Evolutionary conservation across 169 alveolate species (phyloP).

Genomic region (Eimeria mitis): DNA sequence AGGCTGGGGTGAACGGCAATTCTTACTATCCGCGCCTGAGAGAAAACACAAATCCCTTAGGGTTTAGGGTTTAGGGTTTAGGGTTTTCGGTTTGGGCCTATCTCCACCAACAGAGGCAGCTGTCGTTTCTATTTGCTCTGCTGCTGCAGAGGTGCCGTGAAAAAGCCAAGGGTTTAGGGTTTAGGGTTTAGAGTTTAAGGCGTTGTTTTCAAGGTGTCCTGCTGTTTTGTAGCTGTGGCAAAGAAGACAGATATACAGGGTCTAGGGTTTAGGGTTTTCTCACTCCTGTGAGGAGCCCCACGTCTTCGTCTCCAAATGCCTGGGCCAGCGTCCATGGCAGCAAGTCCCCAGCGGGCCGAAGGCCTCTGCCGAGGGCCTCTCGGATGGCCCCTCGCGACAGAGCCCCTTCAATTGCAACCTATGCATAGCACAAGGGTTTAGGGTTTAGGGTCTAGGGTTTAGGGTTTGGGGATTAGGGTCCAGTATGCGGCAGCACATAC

Average conservation of each 20-base stretch:
- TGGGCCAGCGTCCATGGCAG: conserved; percentile 99
- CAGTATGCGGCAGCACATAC: not conserved
- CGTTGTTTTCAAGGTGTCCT: no score
- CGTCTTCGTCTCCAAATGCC: conserved; percentile 96
- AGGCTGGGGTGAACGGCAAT: conserved; percentile 99
- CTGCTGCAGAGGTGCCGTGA: not conserved
- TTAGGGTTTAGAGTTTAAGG: no score
- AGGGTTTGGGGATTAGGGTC: no score
- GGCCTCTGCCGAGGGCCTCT: conserved; percentile 85
- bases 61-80: not conserved
- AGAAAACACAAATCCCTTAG: not conserved
- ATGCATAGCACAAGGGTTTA: not conserved
- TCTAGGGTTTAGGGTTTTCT: conserved; percentile 24
- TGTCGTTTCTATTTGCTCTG: not conserved
- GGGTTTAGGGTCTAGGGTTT: not conserved
- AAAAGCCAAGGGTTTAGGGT: not conserved
- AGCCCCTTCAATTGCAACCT: conserved; percentile 84
- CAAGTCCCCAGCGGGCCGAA: conserved; percentile 97
- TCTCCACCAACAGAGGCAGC: no score
- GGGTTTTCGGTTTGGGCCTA: no score
- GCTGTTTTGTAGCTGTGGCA: no score
- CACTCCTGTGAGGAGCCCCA: conserved; percentile 91
- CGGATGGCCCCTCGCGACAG: conserved; percentile 54
- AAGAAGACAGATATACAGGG: no score
- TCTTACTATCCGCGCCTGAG: conserved; percentile 97